Conservation (phyloP, 257 asterid genomes). For the Oldenlandia corymbosa region DNA sequence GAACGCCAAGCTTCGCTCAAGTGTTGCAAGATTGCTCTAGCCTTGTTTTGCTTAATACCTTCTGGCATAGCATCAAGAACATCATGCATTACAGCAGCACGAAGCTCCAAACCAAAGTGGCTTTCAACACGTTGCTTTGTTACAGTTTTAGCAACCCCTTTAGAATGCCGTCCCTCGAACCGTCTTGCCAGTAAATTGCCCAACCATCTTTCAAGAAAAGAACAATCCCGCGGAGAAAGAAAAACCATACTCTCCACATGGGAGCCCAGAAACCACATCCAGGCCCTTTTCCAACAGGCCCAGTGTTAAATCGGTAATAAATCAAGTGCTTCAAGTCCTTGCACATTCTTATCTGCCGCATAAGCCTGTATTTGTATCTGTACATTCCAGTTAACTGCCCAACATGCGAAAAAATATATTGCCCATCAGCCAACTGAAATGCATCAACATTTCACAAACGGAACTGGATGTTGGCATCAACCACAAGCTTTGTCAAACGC, state of each 20-base stretch:
- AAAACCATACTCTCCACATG: conserved; percentile 99
- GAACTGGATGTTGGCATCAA: conserved; percentile 97
- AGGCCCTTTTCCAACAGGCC: conserved; percentile 99
- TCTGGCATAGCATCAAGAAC: conserved; percentile 99
- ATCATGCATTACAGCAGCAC: conserved; percentile 99
- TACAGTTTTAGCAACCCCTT: conserved; percentile 99
- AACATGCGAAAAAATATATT: conserved; percentile 92
- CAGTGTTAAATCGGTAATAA: conserved; percentile 93
- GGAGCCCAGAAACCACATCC: conserved; percentile 99
- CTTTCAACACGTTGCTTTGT: conserved; percentile 99
- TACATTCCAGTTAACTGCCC: conserved; percentile 99
- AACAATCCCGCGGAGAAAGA: conserved; percentile 96
- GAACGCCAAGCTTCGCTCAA: conserved; percentile 98
- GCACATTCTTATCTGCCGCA: conserved; percentile 99
- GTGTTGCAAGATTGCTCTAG: conserved; percentile 97
- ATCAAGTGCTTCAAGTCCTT: conserved; percentile 97
- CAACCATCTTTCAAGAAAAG: conserved; percentile 95
- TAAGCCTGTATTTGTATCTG: conserved; percentile 93
- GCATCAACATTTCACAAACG: conserved; percentile 98
- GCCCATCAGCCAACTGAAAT: conserved; percentile 99
- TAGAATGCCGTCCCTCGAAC: conserved; percentile 95
- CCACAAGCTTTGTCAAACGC: conserved; percentile 93
- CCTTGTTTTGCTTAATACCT: conserved; percentile 96
- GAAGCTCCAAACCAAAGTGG: conserved; percentile 97
- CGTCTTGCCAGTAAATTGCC: conserved; percentile 96